These are phyloP conservation scores for Penstemon davidsonii DNA, from an alignment of 257 asterid species.

Conservation along the genomic window DNA sequence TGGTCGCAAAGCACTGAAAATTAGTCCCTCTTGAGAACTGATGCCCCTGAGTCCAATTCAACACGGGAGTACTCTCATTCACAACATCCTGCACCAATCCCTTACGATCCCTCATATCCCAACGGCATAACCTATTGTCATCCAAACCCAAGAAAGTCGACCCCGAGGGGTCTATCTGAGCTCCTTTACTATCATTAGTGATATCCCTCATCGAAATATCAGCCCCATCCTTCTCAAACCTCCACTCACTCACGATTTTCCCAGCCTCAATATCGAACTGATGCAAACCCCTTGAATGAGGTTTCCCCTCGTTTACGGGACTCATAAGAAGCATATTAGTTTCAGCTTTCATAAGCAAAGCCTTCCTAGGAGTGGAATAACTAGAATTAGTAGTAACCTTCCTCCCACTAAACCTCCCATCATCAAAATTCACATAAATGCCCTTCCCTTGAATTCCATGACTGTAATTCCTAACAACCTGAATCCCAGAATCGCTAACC, in stretches of 20 bases:
- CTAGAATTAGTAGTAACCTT: constrained; percentile 27
- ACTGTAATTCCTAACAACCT: constrained; percentile 73
- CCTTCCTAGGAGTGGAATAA: constrained; percentile 74
- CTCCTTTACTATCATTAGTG: constrained; percentile 77
- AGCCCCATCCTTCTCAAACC: constrained; percentile 87
- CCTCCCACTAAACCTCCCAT: constrained; percentile 44
- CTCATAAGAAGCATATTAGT: constrained; percentile 97
- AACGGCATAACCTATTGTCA: constrained; percentile 79
- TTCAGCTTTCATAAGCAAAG: constrained; percentile 81
- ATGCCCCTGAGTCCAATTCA: constrained; percentile 97
- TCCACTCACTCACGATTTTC: constrained; percentile 83
- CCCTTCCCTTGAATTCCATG: constrained; percentile 96
- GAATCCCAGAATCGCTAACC: constrained; percentile 80
- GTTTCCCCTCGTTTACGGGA: constrained; percentile 56
- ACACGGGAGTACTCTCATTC: constrained; percentile 70
- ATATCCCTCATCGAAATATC: constrained; percentile 90
- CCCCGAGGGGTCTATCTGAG: constrained; percentile 91
- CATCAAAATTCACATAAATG: constrained; percentile 65
- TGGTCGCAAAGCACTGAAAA: constrained; percentile 87
- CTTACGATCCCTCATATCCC: constrained; percentile 94
- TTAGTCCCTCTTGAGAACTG: constrained; percentile 91
- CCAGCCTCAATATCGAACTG: constrained; percentile 92
- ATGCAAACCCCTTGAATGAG: constrained; percentile 77
- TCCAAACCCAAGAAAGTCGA: constrained; percentile 91
- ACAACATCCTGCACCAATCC: constrained; percentile 77